phyloP scores from a whole-genome alignment of 2,329 filamentous ascomycete genomes.

The Botrytis pseudocinerea region DNA sequence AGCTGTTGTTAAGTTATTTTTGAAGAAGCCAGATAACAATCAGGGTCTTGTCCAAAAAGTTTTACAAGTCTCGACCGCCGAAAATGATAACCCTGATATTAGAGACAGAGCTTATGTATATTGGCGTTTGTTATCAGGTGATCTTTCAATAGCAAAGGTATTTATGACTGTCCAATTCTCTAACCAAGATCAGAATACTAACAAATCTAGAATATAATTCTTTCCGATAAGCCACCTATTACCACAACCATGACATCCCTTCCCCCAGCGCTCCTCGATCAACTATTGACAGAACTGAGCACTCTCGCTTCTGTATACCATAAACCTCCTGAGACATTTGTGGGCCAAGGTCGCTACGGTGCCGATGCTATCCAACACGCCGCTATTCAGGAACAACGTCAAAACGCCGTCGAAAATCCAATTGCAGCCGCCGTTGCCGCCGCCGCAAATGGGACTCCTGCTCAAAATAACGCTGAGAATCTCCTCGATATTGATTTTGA shows the following conservation, averaged over 20 bases:
- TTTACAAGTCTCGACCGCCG: conserved; percentile 84
- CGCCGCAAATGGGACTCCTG: conserved; percentile 54
- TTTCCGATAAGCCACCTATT: conserved; percentile 93
- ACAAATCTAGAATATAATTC: conserved; percentile 68
- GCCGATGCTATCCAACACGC: conserved; percentile 93
- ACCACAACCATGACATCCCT: conserved; percentile 90
- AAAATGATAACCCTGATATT: conserved; percentile 97
- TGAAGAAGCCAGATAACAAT: conserved; percentile 92
- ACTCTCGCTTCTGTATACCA: conserved; percentile 97
- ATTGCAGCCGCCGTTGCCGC: conserved; percentile 82
- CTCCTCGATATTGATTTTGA: conserved; percentile 96
- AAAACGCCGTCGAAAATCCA: conserved; percentile 91
- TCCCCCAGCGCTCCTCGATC: conserved; percentile 79
- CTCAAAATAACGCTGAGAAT: conserved; percentile 86
- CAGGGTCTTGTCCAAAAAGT: conserved; percentile 93
- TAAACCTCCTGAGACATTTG: conserved; percentile 96
- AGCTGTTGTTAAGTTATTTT: conserved; percentile 93
- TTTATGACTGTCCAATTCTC: background rate
- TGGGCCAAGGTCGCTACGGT: conserved; percentile 90
- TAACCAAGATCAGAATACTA: conserved; percentile 34
- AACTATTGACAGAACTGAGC: conserved; percentile 87
- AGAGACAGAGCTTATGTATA: conserved; percentile 97
- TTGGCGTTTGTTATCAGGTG: conserved; percentile 92
- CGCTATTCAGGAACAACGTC: conserved; percentile 92
- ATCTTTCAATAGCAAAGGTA: conserved; percentile 86